phyloP scores from a whole-genome alignment of 371 early-diverging fungal species.

The Nematocida sp. region DNA sequence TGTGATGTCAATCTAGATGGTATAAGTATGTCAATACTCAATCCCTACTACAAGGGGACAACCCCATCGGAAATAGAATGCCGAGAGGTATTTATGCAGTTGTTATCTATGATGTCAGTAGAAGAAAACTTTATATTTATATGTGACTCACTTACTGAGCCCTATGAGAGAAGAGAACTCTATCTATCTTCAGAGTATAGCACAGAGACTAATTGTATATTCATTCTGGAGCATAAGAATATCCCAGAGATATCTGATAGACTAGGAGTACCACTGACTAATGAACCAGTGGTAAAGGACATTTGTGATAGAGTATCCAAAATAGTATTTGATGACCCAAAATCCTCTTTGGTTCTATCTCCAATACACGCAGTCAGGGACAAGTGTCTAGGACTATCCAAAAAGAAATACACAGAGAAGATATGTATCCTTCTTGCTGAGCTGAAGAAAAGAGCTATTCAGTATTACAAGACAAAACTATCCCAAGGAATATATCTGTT shows the following conservation, averaged over 20 bases:
- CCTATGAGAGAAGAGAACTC: slow-evolving; percentile 33
- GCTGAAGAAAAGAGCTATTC: slow-evolving; percentile 2
- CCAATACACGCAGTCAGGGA: not conserved
- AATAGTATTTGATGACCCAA: not conserved
- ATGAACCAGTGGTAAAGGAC: not conserved
- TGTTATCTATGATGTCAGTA: not conserved
- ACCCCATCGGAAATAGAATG: slow-evolving; percentile 23
- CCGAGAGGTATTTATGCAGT: slow-evolving; percentile 4
- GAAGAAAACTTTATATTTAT: slow-evolving; percentile 17
- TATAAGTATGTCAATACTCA: slow-evolving; percentile 8
- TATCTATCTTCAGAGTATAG: slow-evolving; percentile 24
- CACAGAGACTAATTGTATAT: slow-evolving; percentile 20
- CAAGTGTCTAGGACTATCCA: not conserved
- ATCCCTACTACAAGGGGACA: slow-evolving; percentile 6
- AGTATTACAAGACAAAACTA: not conserved
- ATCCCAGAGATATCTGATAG: not conserved
- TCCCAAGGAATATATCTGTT: slow-evolving; percentile 19
- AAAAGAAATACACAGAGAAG: slow-evolving; percentile 35
- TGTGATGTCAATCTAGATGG: slow-evolving; percentile 24
- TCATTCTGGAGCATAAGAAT: not conserved
- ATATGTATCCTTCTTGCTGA: not conserved
- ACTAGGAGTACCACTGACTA: not conserved
- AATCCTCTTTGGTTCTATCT: not conserved
- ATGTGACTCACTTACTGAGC: slow-evolving; percentile 26
- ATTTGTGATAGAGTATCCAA: not conserved